These are phyloP conservation scores for Rhinocladiella similis DNA, from an alignment of 2,329 filamentous ascomycete species.

Conservation along the genomic window DNA sequence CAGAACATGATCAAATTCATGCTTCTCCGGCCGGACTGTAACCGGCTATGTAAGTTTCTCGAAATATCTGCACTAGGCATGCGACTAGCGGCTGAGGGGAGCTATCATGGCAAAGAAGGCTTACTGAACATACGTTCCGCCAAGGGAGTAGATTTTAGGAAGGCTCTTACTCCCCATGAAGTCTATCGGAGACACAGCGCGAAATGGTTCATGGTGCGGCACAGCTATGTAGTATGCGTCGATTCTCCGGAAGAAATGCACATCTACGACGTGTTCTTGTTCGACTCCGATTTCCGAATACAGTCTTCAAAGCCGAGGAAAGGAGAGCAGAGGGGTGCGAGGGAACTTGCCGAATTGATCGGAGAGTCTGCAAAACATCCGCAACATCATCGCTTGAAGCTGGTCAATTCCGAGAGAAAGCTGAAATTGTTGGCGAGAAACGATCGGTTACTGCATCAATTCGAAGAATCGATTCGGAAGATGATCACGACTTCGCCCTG, in stretches of 20 bases:
- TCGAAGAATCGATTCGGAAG: conserved; percentile 85
- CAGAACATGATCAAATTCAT: conserved; percentile 94
- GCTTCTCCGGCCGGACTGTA: conserved; percentile 95
- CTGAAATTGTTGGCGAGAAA: conserved; percentile 88
- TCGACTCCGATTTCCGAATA: conserved; percentile 83
- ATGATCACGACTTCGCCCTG: conserved; percentile 84
- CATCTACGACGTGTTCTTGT: conserved; percentile 97
- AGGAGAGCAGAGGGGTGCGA: conserved; percentile 51
- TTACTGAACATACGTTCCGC: conserved; percentile 88
- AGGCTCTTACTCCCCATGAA: conserved; percentile 74
- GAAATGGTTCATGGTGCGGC: conserved; percentile 97
- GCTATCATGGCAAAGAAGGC: conserved; percentile 97
- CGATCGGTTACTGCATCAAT: conserved; percentile 84
- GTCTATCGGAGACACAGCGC: conserved; percentile 69
- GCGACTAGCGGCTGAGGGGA: conserved; percentile 88
- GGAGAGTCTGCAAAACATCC: conserved; percentile 61
- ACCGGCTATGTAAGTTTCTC: conserved; percentile 90
- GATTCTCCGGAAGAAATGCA: conserved; percentile 98
- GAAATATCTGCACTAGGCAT: conserved; percentile 94
- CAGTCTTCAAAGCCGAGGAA: conserved; percentile 52
- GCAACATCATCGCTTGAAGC: conserved; percentile 80
- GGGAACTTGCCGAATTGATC: conserved; percentile 65
- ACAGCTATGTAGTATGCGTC: conserved; percentile 97
- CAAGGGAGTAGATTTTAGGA: conserved; percentile 83
- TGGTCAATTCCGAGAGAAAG: conserved; percentile 90